A percentile compares a stretch with the other conserved stretches of the same genome.
Evolutionary conservation across 2,329 filamentous ascomycete species (phyloP).

Genomic region (Calonectria multiphialidica): DNA sequence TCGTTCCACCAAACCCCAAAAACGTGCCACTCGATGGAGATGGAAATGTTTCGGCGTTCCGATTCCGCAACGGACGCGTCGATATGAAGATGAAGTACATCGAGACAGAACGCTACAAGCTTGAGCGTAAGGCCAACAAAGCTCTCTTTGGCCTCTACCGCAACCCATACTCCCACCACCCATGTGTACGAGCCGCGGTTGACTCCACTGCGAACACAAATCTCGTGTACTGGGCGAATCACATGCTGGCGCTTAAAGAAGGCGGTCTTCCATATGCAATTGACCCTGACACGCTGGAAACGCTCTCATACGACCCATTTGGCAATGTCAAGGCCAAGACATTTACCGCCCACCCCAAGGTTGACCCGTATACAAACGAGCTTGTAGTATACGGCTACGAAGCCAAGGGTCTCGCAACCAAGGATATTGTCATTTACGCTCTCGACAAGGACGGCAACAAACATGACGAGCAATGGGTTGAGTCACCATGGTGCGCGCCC

Average conservation of each 20-base stretch:
- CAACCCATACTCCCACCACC: constrained; percentile 27
- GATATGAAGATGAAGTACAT: constrained; percentile 53
- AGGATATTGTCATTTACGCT: constrained; percentile 24
- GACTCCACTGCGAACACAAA: constrained; percentile 33
- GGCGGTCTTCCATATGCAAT: constrained; percentile 21
- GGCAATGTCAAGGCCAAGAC: constrained; percentile 27
- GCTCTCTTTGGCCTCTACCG: constrained; percentile 33
- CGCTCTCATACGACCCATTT: constrained; percentile 19
- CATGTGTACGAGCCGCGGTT: constrained; percentile 17
- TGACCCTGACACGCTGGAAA: constrained; percentile 28
- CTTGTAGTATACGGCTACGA: constrained; percentile 28
- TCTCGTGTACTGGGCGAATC: constrained; percentile 21
- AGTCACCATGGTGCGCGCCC: constrained; percentile 20
- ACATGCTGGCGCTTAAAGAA: constrained; percentile 24
- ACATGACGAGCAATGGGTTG: constrained; percentile 31
- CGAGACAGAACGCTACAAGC: constrained; percentile 53
- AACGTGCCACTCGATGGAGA: constrained; percentile 55
- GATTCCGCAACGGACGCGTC: constrained; percentile 47
- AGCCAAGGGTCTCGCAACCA: constrained; percentile 28
- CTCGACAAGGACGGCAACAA: constrained; percentile 8
- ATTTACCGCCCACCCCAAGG: constrained; percentile 24
- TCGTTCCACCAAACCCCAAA: constrained; percentile 46
- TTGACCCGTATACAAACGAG: constrained; percentile 23
- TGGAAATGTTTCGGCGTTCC: constrained; percentile 53
- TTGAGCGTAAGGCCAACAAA: constrained; percentile 51